phyloP scores from a whole-genome alignment of 2,329 filamentous ascomycete genomes.

The Diaporthe amygdali region DNA sequence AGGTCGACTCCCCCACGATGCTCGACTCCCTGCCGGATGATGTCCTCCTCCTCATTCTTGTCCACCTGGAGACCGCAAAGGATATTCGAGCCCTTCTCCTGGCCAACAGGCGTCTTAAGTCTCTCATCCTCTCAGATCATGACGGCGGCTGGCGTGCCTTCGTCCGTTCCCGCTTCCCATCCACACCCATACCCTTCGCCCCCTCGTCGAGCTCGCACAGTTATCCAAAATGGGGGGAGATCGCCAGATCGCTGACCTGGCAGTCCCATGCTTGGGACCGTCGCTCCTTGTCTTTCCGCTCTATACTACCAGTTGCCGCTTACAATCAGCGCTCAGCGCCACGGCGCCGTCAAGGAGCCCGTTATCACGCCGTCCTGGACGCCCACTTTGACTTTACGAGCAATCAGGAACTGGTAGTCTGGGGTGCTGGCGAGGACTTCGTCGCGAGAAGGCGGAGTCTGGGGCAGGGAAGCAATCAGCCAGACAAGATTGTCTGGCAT shows the following conservation, averaged over 20 bases:
- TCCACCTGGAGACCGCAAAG: constrained; percentile 52
- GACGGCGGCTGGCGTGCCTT: constrained; percentile 57
- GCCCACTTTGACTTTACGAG: constrained; percentile 42
- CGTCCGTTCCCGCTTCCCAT: constrained; percentile 49
- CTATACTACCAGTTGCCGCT: constrained; percentile 33
- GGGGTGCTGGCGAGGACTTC: constrained; percentile 58
- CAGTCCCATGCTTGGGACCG: constrained; percentile 60
- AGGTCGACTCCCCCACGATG: constrained; percentile 11
- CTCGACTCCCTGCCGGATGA: constrained; percentile 55
- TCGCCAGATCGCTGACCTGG: constrained; percentile 54
- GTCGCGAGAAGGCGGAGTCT: constrained; percentile 45
- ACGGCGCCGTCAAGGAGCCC: constrained; percentile 37
- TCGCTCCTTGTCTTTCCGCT: constrained; percentile 46
- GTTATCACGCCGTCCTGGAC: constrained; percentile 54
- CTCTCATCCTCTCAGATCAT: constrained; percentile 37
- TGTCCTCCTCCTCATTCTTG: constrained; percentile 53
- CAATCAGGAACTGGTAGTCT: constrained; percentile 53
- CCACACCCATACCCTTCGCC: constrained; percentile 39
- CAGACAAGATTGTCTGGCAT: constrained; percentile 38
- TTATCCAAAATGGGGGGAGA: constrained; percentile 38
- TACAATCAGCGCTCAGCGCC: constrained; percentile 21
- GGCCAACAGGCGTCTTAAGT: constrained; percentile 44
- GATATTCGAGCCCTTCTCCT: constrained; percentile 49
- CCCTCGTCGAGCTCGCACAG: constrained; percentile 12
- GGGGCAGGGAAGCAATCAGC: constrained; percentile 26